A percentile compares a stretch with the other conserved stretches of the same genome.
phyloP scores from a whole-genome alignment of 2,329 filamentous ascomycete species.

The Claviceps monticola region DNA sequence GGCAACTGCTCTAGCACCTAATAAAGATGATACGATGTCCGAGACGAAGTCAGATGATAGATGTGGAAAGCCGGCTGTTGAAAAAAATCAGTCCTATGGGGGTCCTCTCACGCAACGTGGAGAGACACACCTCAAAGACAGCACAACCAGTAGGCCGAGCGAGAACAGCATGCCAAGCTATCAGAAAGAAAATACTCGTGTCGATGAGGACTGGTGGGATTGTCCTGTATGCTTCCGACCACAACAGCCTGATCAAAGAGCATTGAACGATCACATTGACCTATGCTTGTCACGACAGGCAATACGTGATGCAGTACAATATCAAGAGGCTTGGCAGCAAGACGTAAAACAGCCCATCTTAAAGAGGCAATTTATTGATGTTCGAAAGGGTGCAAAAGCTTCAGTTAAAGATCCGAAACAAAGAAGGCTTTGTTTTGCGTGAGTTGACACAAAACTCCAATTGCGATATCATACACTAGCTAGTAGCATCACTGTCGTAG shows the following conservation, averaged over 20 bases:
- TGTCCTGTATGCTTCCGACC: constrained; percentile 79
- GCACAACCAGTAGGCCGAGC: constrained; percentile 22
- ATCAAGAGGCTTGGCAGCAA: constrained; percentile 19
- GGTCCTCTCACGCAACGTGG: background rate
- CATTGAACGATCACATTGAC: constrained; percentile 88
- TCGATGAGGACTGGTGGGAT: constrained; percentile 51
- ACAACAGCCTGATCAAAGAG: constrained; percentile 58
- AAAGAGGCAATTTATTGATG: constrained; percentile 21
- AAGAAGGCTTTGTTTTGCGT: constrained; percentile 40
- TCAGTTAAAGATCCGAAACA: constrained; percentile 29
- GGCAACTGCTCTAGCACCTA: constrained; percentile 8
- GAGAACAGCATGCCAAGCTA: constrained; percentile 38
- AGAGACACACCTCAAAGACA: background rate
- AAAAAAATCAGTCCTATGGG: constrained; percentile 17
- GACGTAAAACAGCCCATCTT: constrained; percentile 21
- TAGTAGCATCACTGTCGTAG: too few species aligned
- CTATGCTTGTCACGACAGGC: constrained; percentile 74
- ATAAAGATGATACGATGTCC: constrained; percentile 21
- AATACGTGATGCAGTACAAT: constrained; percentile 69
- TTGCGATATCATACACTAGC: background rate
- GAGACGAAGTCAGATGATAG: constrained; percentile 23
- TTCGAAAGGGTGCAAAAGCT: constrained; percentile 27
- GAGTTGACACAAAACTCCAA: background rate
- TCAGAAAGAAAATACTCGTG: constrained; percentile 15
- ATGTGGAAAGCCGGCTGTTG: constrained; percentile 49